A percentile compares a stretch with the other conserved stretches of the same genome.
These are phyloP conservation scores for Leptodontidium sp. DNA, from an alignment of 2,329 filamentous ascomycete genomes.

Conservation along the genomic window DNA sequence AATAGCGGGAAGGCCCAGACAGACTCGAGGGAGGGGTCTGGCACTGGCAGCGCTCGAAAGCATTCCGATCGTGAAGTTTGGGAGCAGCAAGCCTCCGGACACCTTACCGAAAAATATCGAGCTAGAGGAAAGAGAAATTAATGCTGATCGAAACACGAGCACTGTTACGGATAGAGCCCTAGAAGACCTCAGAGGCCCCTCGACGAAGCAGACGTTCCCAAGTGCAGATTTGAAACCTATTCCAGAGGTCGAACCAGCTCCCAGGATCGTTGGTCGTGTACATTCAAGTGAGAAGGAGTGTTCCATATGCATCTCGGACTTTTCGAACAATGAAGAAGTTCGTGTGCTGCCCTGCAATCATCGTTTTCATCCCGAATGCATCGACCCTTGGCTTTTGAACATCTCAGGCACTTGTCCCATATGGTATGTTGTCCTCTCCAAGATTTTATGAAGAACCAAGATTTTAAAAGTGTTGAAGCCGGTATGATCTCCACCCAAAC, in stretches of 20 bases:
- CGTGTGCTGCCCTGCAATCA: constrained; percentile 8
- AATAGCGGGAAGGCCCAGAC: not conserved
- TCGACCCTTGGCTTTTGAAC: constrained; percentile 16
- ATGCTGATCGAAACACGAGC: not conserved
- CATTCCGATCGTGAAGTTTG: constrained; percentile 17
- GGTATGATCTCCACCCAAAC: not conserved
- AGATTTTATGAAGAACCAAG: not conserved
- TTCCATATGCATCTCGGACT: constrained; percentile 16
- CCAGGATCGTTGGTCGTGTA: too few relatives aligned
- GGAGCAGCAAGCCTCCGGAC: not conserved
- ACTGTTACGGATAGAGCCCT: not conserved
- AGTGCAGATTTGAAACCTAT: not conserved
- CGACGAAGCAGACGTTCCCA: not conserved
- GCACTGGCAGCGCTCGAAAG: constrained; percentile 5
- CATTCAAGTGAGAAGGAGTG: constrained; percentile 8
- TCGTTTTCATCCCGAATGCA: constrained; percentile 12
- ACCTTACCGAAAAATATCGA: not conserved
- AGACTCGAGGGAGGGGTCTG: constrained; percentile 10
- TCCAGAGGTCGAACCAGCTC: not conserved
- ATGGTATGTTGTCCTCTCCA: not conserved
- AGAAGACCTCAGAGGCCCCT: not conserved
- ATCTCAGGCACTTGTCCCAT: constrained; percentile 17
- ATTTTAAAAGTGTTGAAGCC: not conserved
- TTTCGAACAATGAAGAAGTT: not conserved
- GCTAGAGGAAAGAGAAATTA: not conserved